Evolutionary conservation across 192 early-diverging fungal species (phyloP), one percentile per base, ranked within the genome.

Genomic region (Linnemannia schmuckeri): DNA sequence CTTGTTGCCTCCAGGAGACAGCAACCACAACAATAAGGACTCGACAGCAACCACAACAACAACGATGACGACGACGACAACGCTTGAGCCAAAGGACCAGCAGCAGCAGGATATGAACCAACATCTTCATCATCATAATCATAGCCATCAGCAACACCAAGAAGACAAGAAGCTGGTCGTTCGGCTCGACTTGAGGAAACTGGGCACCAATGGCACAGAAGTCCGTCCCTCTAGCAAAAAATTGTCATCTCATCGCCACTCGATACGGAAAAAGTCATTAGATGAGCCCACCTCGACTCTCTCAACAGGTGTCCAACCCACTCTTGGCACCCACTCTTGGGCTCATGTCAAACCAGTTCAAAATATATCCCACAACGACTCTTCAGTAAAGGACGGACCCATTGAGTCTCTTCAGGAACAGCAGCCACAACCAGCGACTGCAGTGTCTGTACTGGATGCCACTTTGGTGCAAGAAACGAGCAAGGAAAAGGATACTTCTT

Each of bases 161-260:
- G 47, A 79, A 7, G 73, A 54, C 13, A 40, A 46, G 27, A 84
- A 52, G 9, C 63, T 84, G 2, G 40, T 84, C 35, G 82, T 84
- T 0, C 72, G 82, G n/a, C 61, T 84, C 30, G 82, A 84, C 44
- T 49, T 84, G 73, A 78, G 82, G 54, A 84, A 79, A 54, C 41
- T 84, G 22, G 52, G 72, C 3, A 8, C 47, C 4, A 46, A 40
- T 3, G 49, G 57, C 30, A n/a, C 24, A 27, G 78, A 73, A 0
- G 22, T 47, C 17, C 35, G n/a, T 18, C 15, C n/a, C 24, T 33
- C 71, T 3, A 61, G 70, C 9, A 47, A 54, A 42, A 82, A 79
- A 9, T 4, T 20, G 7, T 68, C 77, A 3, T 6, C 24, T 3
- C 73, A 49, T 41, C 37, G 61, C 41, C 66, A 41, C 8, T 44